phyloP scores from a whole-genome alignment of 2,329 filamentous ascomycete genomes.

The Trichothecium sympodiale region DNA sequence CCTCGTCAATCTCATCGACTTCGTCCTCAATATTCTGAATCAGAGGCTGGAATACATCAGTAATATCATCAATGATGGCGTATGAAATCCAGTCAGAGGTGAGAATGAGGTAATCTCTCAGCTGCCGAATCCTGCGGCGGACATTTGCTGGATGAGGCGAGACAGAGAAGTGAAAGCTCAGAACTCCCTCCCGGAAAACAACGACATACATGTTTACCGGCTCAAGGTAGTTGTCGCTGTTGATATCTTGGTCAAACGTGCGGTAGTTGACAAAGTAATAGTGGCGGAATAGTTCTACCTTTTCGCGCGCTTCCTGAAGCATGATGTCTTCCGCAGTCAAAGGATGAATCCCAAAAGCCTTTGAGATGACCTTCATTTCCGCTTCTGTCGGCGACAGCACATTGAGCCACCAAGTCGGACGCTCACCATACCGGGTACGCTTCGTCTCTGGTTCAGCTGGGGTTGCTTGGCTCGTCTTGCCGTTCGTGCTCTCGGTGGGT shows the following conservation, averaged over 20 bases:
- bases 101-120: conserved; percentile 86
- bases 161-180: conserved; percentile 95
- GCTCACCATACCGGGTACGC: conserved; percentile 56
- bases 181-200: conserved; percentile 88
- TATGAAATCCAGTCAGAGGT: conserved; percentile 98
- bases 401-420: conserved; percentile 95
- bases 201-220: conserved; percentile 97
- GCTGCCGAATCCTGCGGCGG: conserved; percentile 79
- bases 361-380: conserved; percentile 90
- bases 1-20: conserved; percentile 93
- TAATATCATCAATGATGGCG: conserved; percentile 96
- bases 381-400: conserved; percentile 81
- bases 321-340: conserved; percentile 94
- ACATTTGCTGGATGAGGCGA: conserved; percentile 96
- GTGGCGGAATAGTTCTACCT: conserved; percentile 92
- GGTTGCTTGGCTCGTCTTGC: conserved; percentile 9
- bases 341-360: conserved; percentile 91
- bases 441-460: conserved; percentile 21
- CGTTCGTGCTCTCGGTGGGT: conserved; percentile 14
- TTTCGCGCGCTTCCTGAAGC: conserved; percentile 93
- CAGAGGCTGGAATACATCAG: conserved; percentile 85
- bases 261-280: conserved; percentile 99
- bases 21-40: conserved; percentile 92
- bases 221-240: conserved; percentile 82
- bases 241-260: conserved; percentile 89